These are phyloP conservation scores for Apiospora kogelbergensis DNA, from an alignment of 2,329 filamentous ascomycete genomes.

Conservation along the genomic window DNA sequence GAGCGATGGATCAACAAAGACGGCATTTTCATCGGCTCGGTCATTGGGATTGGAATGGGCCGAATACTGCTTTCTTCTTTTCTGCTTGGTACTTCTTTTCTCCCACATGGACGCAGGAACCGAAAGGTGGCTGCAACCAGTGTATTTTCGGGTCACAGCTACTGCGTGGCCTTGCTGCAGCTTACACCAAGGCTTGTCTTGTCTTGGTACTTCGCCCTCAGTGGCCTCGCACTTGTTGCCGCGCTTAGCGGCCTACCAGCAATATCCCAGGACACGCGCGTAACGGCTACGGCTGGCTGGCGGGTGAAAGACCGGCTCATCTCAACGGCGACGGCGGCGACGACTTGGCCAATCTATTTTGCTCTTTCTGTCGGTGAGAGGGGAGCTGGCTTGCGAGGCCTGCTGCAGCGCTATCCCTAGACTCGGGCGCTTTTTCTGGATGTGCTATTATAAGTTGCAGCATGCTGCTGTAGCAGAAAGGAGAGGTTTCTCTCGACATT, in stretches of 20 bases:
- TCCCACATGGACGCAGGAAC: neutral
- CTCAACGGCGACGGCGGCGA: neutral
- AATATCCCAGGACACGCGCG: neutral
- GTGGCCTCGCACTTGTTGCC: neutral
- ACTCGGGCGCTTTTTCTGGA: neutral
- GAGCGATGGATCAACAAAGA: constrained; percentile 2
- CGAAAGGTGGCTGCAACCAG: neutral
- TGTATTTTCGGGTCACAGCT: neutral
- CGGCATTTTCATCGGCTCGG: neutral
- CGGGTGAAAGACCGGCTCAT: neutral
- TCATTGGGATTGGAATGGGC: neutral
- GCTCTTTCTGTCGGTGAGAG: neutral
- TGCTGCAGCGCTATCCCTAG: neutral
- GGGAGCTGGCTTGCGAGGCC: neutral
- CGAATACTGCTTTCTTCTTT: neutral
- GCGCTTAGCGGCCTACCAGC: neutral
- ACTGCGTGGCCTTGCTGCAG: neutral
- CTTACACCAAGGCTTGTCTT: neutral
- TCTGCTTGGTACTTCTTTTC: neutral
- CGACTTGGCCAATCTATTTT: neutral
- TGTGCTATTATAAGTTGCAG: neutral
- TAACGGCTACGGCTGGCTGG: neutral
- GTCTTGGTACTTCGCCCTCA: neutral
- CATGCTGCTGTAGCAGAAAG: neutral
- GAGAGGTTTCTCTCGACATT: neutral